A percentile compares a stretch with the other conserved stretches of the same genome.
phyloP scores from a whole-genome alignment of 2,329 filamentous ascomycete species.

The Hyphodiscus sp. region DNA sequence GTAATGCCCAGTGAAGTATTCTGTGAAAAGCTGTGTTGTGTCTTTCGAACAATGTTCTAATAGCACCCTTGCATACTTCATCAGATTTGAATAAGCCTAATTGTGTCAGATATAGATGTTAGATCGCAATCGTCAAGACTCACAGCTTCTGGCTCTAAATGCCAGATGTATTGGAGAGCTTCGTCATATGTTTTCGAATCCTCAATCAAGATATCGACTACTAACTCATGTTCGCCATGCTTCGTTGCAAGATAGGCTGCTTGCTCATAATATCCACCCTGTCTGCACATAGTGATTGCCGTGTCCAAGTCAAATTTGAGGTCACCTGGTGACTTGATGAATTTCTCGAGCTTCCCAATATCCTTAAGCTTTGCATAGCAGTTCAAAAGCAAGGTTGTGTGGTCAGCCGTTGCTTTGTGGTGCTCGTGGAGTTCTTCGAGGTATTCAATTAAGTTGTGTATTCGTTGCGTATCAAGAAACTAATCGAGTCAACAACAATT shows the following conservation, averaged over 20 bases:
- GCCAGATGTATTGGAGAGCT: constrained; percentile 86
- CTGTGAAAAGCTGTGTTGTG: constrained; percentile 82
- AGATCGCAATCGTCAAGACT: constrained; percentile 29
- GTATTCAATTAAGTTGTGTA: constrained; percentile 96
- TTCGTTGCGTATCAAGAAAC: constrained; percentile 94
- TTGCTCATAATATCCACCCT: constrained; percentile 95
- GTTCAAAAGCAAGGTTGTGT: constrained; percentile 89
- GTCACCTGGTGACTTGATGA: constrained; percentile 92
- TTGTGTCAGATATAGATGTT: constrained; percentile 5
- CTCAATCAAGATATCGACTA: constrained; percentile 93
- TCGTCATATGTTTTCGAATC: constrained; percentile 87
- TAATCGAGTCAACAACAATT: constrained; percentile 34
- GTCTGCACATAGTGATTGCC: constrained; percentile 93
- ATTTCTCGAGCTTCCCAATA: constrained; percentile 89
- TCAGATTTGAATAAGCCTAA: constrained; percentile 78
- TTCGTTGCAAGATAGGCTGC: constrained; percentile 92
- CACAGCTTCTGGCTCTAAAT: constrained; percentile 71
- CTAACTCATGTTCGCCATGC: constrained; percentile 86
- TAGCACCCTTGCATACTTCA: constrained; percentile 91
- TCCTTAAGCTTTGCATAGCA: constrained; percentile 98
- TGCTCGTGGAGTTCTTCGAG: constrained; percentile 94
- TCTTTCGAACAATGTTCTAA: constrained; percentile 79
- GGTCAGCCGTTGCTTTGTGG: constrained; percentile 86
- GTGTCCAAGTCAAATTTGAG: constrained; percentile 96
- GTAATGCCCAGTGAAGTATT: constrained; percentile 89